Evolutionary conservation across 2,329 filamentous ascomycete species (phyloP).

Genomic region (Phymatotrichopsis omnivora): DNA sequence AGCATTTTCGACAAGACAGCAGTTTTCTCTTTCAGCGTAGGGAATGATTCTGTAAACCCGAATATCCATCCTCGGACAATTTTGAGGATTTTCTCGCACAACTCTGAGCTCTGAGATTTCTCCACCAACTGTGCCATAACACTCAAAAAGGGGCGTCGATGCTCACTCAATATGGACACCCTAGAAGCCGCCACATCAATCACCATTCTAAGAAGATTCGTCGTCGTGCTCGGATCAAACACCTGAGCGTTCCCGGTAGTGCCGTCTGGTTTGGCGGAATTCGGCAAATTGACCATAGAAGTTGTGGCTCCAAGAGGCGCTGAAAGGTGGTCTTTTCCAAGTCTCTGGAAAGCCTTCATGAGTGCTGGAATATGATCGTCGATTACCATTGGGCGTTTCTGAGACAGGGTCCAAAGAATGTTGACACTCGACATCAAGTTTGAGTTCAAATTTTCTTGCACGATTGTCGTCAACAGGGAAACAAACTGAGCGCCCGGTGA

Average conservation of each 20-base stretch:
- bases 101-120: constrained; percentile 73
- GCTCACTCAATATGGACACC: constrained; percentile 87
- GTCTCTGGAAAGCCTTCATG: constrained; percentile 91
- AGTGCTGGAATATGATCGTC: constrained; percentile 78
- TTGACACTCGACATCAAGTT: constrained; percentile 86
- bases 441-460: constrained; percentile 71
- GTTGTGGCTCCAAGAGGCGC: constrained; percentile 41
- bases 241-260: constrained; percentile 45
- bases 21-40: constrained; percentile 96
- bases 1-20: constrained; percentile 99
- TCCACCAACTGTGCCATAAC: constrained; percentile 91
- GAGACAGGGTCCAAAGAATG: constrained; percentile 81
- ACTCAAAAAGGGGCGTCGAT: constrained; percentile 84
- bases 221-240: constrained; percentile 66
- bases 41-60: constrained; percentile 85
- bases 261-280: constrained; percentile 34
- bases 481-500: constrained; percentile 78
- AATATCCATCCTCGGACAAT: constrained; percentile 98
- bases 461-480: constrained; percentile 70
- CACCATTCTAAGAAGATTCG: constrained; percentile 83
- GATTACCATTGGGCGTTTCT: constrained; percentile 73
- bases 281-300: constrained; percentile 27
- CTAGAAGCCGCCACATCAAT: constrained; percentile 85
- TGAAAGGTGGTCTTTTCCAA: constrained; percentile 85
- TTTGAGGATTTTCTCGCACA: constrained; percentile 85